Evolutionary conservation across 2,329 filamentous ascomycete genomes (phyloP).

Genomic region (Apiospora rasikravindrae): DNA sequence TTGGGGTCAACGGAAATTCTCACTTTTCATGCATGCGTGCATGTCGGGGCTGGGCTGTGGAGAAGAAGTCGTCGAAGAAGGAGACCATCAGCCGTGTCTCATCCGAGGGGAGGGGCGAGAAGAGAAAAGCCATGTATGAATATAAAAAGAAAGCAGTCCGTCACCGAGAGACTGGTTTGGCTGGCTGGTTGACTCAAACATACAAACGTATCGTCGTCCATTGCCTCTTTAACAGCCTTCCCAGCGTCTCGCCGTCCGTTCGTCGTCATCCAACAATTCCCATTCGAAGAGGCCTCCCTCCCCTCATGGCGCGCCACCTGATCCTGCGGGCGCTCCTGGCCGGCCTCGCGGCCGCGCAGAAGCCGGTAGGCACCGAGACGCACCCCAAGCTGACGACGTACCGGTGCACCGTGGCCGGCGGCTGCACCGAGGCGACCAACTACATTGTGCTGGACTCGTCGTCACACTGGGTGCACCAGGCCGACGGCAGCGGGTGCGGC

Average conservation of each 20-base stretch:
- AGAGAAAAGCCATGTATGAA: background rate
- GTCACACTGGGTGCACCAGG: conserved; percentile 50
- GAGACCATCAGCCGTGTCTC: background rate
- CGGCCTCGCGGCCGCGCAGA: conserved; percentile 39
- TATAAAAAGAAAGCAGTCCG: background rate
- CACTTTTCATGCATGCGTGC: background rate
- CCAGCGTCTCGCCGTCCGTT: background rate
- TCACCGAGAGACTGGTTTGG: background rate
- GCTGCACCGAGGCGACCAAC: conserved; percentile 53
- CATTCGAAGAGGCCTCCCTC: no score
- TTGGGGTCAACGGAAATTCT: background rate
- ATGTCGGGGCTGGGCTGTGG: background rate
- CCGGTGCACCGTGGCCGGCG: conserved; percentile 54
- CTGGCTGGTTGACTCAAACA: background rate
- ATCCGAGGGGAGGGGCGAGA: background rate
- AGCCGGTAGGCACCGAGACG: conserved; percentile 44
- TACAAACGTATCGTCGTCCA: background rate
- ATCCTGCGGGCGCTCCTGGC: conserved; percentile 33
- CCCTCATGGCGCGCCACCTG: conserved; percentile 34
- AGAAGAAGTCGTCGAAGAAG: background rate
- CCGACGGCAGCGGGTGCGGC: conserved; percentile 41
- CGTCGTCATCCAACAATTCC: no score
- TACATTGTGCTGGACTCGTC: conserved; percentile 55
- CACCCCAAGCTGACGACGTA: conserved; percentile 56
- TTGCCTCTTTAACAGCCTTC: background rate